These are phyloP conservation scores for Epichloe typhina DNA, from an alignment of 2,329 filamentous ascomycete species.

Conservation along the genomic window DNA sequence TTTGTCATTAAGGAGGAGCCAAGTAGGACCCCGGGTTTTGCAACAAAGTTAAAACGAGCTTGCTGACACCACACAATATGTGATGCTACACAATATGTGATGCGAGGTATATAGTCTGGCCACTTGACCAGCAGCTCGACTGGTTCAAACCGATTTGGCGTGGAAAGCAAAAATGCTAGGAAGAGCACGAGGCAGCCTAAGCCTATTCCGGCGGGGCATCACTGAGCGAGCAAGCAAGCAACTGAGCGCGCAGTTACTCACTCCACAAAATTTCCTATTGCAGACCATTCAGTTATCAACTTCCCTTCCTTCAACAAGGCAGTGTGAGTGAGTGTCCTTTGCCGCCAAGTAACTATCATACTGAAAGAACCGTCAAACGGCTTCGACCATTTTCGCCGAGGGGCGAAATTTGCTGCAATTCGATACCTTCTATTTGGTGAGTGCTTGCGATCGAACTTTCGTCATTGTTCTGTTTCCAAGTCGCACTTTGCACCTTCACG, in stretches of 20 bases:
- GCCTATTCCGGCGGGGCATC: background rate
- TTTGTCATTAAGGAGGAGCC: no score
- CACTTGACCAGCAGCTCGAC: background rate
- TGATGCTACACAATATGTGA: no score
- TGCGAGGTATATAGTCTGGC: no score
- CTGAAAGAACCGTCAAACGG: background rate
- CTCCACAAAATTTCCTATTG: background rate
- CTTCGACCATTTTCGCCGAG: background rate
- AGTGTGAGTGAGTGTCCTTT: background rate
- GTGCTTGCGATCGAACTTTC: background rate
- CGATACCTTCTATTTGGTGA: background rate
- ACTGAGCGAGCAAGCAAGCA: no score
- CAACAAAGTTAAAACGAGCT: background rate
- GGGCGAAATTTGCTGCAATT: background rate
- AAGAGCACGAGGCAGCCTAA: background rate
- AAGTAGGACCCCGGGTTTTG: background rate
- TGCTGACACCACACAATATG: background rate
- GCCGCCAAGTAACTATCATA: background rate
- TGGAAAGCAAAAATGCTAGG: background rate
- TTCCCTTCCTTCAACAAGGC: background rate
- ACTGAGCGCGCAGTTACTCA: background rate
- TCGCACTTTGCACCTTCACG: background rate
- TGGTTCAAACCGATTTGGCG: background rate
- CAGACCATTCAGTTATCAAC: background rate
- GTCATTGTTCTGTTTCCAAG: background rate